A percentile compares a stretch with the other conserved stretches of the same genome.
These are phyloP conservation scores for Wickerhamiella nectarea DNA, from an alignment of 805 yeast genomes.

Conservation along the genomic window DNA sequence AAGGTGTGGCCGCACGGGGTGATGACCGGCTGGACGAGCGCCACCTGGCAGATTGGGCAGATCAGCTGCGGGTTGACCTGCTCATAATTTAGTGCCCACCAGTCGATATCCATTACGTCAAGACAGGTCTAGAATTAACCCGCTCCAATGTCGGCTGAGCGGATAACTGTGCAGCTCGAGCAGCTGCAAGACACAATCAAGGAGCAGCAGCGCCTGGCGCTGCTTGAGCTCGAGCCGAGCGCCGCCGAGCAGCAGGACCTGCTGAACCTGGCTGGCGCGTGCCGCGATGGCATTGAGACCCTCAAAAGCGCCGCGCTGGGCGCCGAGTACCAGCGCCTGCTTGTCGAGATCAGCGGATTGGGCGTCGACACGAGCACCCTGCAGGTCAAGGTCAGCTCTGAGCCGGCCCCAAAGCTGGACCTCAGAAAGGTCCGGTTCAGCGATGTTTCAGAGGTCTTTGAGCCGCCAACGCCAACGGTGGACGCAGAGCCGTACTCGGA, in stretches of 20 bases:
- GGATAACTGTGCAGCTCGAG: constrained; percentile 16
- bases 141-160: constrained; percentile 9
- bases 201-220: constrained; percentile 19
- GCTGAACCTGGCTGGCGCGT: constrained; percentile 8
- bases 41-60: constrained; percentile 58
- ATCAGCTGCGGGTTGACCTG: constrained; percentile 20
- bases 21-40: constrained; percentile 46
- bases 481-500: not conserved
- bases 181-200: constrained; percentile 17
- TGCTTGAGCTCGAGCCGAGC: constrained; percentile 20
- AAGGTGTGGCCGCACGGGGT: constrained; percentile 60
- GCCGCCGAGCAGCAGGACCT: constrained; percentile 17
- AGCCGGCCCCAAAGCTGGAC: not conserved
- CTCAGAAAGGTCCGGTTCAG: constrained; percentile 3
- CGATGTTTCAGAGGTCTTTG: constrained; percentile 9
- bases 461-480: not conserved
- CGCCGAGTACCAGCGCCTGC: constrained; percentile 5
- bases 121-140: no score
- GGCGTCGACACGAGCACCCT: not conserved
- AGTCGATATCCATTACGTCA: constrained; percentile 18
- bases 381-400: not conserved
- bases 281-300: constrained; percentile 8
- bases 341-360: constrained; percentile 1
- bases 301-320: constrained; percentile 1
- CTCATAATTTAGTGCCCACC: constrained; percentile 22